Evolutionary conservation across 139 green algal species (phyloP).

Genomic region (Deuterostichococcus epilithicus): DNA sequence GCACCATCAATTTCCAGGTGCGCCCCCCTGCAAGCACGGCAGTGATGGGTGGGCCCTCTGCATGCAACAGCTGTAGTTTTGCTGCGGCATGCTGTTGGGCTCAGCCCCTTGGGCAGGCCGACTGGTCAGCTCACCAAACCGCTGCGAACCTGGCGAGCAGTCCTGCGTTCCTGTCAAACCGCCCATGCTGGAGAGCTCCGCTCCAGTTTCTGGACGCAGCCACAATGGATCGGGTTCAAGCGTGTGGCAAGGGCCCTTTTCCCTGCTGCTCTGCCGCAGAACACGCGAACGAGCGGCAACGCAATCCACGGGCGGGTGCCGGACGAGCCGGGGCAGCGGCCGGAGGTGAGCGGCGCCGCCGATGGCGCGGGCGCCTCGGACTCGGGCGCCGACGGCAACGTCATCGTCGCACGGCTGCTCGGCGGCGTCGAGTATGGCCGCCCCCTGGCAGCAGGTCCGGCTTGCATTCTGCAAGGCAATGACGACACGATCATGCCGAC

Average conservation of each 20-base stretch:
- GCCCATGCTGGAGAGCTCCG: too few relatives aligned
- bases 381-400: slow-evolving; percentile 17
- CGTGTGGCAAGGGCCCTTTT: too few relatives aligned
- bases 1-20: slow-evolving; percentile 67
- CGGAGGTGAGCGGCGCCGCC: not conserved
- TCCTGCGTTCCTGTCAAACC: too few relatives aligned
- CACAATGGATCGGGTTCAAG: too few relatives aligned
- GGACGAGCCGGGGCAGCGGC: slow-evolving; percentile 32
- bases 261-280: slow-evolving; percentile 23
- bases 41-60: slow-evolving; percentile 10
- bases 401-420: slow-evolving; percentile 57
- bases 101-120: slow-evolving; percentile 2
- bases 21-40: slow-evolving; percentile 10
- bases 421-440: slow-evolving; percentile 69
- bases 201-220: too few relatives aligned
- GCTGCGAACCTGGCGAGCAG: too few relatives aligned
- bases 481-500: too few relatives aligned
- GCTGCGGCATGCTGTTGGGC: slow-evolving; percentile 24
- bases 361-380: not conserved
- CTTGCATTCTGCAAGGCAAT: too few relatives aligned
- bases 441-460: slow-evolving; percentile 3
- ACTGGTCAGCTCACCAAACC: not conserved
- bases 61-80: slow-evolving; percentile 23
- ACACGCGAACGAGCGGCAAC: slow-evolving; percentile 46
- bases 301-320: slow-evolving; percentile 45